Evolutionary conservation across 495 filamentous ascomycete species (phyloP).

Genomic region (Lichenothelia convexa): DNA sequence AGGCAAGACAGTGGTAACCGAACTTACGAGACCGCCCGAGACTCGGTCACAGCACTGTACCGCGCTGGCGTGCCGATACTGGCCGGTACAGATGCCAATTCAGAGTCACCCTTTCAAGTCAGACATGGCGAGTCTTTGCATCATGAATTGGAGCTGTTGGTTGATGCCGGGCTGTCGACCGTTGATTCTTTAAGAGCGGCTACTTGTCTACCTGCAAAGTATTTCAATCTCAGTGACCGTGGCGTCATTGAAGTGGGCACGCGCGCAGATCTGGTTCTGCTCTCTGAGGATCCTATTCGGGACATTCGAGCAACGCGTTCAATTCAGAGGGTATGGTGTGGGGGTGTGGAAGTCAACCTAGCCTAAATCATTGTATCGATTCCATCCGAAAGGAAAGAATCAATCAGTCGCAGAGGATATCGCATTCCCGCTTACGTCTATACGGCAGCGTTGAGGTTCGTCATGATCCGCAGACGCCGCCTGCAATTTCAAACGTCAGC

Average conservation of each 20-base stretch:
- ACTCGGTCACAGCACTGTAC: neutral
- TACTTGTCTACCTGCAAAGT: constrained; percentile 13
- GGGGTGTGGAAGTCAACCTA: neutral
- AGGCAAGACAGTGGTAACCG: no score
- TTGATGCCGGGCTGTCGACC: constrained; percentile 19
- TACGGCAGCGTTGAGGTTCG: no score
- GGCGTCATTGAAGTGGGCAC: constrained; percentile 15
- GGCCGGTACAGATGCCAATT: constrained; percentile 6
- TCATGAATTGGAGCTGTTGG: constrained; percentile 19
- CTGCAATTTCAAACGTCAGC: no score
- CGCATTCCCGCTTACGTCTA: no score
- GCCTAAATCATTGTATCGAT: no score
- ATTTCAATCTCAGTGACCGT: constrained; percentile 19
- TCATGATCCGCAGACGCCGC: no score
- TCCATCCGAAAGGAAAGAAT: no score
- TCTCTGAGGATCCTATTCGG: constrained; percentile 20
- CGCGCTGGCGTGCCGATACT: constrained; percentile 6
- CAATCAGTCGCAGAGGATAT: no score
- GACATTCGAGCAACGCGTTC: neutral
- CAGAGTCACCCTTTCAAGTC: neutral
- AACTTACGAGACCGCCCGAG: neutral
- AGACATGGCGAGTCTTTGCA: constrained; percentile 8
- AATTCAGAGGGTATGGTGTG: neutral
- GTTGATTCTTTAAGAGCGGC: constrained; percentile 17
- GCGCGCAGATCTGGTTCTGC: constrained; percentile 18